These are phyloP conservation scores for Tylopilus orsonianus DNA, from an alignment of 1,284 basidiomycete species.

Conservation along the genomic window DNA sequence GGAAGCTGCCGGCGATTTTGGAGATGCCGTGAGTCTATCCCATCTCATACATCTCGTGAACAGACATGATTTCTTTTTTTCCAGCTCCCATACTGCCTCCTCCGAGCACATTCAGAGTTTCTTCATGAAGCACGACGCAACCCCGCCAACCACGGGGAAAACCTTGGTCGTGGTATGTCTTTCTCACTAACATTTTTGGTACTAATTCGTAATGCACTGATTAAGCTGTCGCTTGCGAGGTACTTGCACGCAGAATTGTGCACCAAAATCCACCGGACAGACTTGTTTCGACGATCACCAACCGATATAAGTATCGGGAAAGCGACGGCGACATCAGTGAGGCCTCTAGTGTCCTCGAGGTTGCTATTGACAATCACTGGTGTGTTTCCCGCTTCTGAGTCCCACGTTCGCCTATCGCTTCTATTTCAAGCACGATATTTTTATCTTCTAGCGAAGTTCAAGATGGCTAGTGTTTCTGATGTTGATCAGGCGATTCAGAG, in stretches of 20 bases:
- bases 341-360: slow-evolving; percentile 32
- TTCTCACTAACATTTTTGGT: not conserved
- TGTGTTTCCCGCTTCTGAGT: slow-evolving; percentile 31
- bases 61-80: not conserved
- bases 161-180: slow-evolving; percentile 67
- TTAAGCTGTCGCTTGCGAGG: slow-evolving; percentile 81
- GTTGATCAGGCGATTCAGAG: not conserved
- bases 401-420: slow-evolving; percentile 5
- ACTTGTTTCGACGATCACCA: slow-evolving; percentile 71
- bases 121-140: slow-evolving; percentile 72
- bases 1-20: slow-evolving; percentile 73
- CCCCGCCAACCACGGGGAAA: slow-evolving; percentile 85
- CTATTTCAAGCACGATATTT: slow-evolving; percentile 65
- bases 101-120: slow-evolving; percentile 80
- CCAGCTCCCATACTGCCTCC: slow-evolving; percentile 76
- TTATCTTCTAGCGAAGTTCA: slow-evolving; percentile 87
- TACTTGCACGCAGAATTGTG: slow-evolving; percentile 80
- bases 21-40: slow-evolving; percentile 63
- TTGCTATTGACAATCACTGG: slow-evolving; percentile 60
- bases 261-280: slow-evolving; percentile 66
- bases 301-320: slow-evolving; percentile 72
- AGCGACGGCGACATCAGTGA: slow-evolving; percentile 55
- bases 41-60: not conserved
- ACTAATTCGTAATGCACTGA: not conserved
- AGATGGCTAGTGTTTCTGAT: slow-evolving; percentile 50